Evolutionary conservation across 1,284 basidiomycete species (phyloP).

Genomic region (Trametes pubescens): DNA sequence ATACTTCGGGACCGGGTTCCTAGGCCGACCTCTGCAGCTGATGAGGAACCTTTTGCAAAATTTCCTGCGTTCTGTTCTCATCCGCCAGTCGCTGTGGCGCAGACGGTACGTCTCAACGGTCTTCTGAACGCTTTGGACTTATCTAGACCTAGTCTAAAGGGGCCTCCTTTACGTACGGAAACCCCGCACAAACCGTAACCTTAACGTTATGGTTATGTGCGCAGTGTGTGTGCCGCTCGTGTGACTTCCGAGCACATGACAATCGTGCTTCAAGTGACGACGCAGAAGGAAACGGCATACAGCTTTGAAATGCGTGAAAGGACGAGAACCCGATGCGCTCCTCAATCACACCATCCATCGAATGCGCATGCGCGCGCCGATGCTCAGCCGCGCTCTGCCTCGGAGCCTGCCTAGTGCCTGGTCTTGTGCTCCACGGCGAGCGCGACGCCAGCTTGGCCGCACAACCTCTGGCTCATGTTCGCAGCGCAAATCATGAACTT

Average conservation of each 20-base stretch:
- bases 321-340: slow-evolving; percentile 1
- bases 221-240: slow-evolving; percentile 14
- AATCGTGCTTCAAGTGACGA: background rate
- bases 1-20: slow-evolving; percentile 20
- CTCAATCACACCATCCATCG: slow-evolving; percentile 8
- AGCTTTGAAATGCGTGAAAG: slow-evolving; percentile 16
- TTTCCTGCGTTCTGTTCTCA: slow-evolving; percentile 7
- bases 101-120: slow-evolving; percentile 2
- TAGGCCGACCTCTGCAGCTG: slow-evolving; percentile 13
- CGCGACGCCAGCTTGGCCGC: slow-evolving; percentile 2
- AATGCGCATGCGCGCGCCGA: background rate
- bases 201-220: slow-evolving; percentile 10
- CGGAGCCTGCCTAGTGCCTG: slow-evolving; percentile 15
- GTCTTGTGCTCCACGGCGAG: slow-evolving; percentile 21
- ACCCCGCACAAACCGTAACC: slow-evolving; percentile 1
- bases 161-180: slow-evolving; percentile 15
- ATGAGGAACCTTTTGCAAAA: slow-evolving; percentile 9
- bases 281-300: background rate
- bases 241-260: slow-evolving; percentile 20
- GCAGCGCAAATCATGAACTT: slow-evolving; percentile 32
- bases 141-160: slow-evolving; percentile 2
- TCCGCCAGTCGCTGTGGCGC: background rate
- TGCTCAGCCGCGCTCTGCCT: background rate
- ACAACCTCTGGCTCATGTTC: slow-evolving; percentile 6
- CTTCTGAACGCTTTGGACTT: slow-evolving; percentile 12